Evolutionary conservation across 768 basidiomycete genomes (phyloP), one percentile per base, ranked within the genome.

Genomic region (Obba rivulosa): DNA sequence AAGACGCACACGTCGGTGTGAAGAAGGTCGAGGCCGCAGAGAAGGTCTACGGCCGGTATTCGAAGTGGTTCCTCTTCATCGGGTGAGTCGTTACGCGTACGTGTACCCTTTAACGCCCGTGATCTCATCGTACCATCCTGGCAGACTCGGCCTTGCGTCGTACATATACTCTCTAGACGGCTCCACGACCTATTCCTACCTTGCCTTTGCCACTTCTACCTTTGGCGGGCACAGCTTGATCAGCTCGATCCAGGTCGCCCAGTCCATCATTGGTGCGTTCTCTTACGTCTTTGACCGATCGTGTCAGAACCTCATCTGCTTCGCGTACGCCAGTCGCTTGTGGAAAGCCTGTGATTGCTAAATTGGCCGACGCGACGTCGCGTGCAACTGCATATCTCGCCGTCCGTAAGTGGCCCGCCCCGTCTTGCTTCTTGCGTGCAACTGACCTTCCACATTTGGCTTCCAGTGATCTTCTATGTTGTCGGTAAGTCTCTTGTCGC

Each of bases 131-230:
- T 20, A 5, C 46, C 36, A 34, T 20, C 16, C 4, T 20, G 18
- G 14, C 39, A 55, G 53, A 2, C 49, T 87, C 52, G 83, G 71
- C 10, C 73, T 85, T 1, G 81, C 83, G 0, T 77, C 83, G 1
- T 88, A 85, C 62, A 81, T 87, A 47, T 88, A 87, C 63, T 84
- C 84, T 0, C 72, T 89, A 39, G 86, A 87, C 50, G 70, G 76
- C n/a, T 73, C 76, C 17, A 87, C 85, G 4, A 87, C 85, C 2
- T 81, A 69, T 56, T 74, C 70, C 48, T 87, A 85, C 62, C 52
- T 56, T 44, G 39, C 55, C 8, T 56, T 50, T 23, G 55, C 55
- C 1, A 48, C 55, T 17, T 56, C 55, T 22, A 22, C 49, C 18
- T 53, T 53, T 35, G 55, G 49, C 43, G 49, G 48, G 36, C 55